Base-by-base conservation (phyloP, 2,329 filamentous ascomycete genomes). In the Stagonosporopsis tanaceti region DNA sequence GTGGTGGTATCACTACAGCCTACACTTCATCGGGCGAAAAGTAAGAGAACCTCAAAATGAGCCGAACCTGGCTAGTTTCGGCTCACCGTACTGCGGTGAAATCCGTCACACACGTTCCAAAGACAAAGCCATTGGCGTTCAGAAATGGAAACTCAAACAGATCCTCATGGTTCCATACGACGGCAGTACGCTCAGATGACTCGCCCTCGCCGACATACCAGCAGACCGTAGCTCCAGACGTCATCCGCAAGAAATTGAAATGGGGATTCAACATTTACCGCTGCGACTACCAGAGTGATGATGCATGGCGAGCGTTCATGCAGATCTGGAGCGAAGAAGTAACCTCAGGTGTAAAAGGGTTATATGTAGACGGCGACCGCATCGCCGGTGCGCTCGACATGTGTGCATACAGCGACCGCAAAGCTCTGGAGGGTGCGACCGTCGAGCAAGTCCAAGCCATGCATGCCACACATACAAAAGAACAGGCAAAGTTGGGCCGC, bases 381-480 rank as follows among this genome's bases (percentile, higher is more conserved):
- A 53, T 46, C 11, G 41, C 50, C 25, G 41, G 32, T 2, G 41
- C 41, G 14, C 41, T 53, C 41, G 50, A 53, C 6, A 39, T 53
- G 50, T 34, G 32, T 32, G 50, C 22, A n/a, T 38, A 46, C 17
- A 38, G 32, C 24, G 50, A 53, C 27, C 25, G 41, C 15, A 53
- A 22, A 30, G 25, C 22, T 15, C 41, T 53, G 17, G 32, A 53
- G 4, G 34, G 41, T 2, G 50, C 50, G 17, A 53, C 41, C 17
- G 25, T 53, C 15, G 50, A 53, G 14, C 41, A 39, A n/a, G 41
- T 46, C 2, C 50, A 53, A 27, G 50, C 40, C 30, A 38, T 45
- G 24, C 48, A 52, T 17, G 50, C 40, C n/a, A 52, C 40, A 2
- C 50, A 52, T 14, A 52, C 40, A 22, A 45, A 52, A 20, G 50